A percentile compares a stretch with the other conserved stretches of the same genome.
These are phyloP conservation scores for Phialophora verrucosa DNA, from an alignment of 2,329 filamentous ascomycete genomes.

Conservation along the genomic window DNA sequence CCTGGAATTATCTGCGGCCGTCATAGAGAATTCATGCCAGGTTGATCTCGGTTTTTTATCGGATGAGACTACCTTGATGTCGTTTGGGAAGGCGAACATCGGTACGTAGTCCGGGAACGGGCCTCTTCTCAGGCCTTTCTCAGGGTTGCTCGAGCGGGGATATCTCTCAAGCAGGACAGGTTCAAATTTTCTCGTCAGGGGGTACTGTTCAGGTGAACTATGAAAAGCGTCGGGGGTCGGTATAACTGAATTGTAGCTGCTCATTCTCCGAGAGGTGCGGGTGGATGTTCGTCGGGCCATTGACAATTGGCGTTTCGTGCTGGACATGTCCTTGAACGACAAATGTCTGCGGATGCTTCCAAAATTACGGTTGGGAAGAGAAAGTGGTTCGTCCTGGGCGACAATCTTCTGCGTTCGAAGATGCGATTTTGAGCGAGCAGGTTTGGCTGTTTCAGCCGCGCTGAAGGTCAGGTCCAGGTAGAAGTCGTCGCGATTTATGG, in stretches of 20 bases:
- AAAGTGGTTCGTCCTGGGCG: slow-evolving; percentile 67
- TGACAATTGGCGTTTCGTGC: slow-evolving; percentile 83
- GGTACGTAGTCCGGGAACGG: slow-evolving; percentile 96
- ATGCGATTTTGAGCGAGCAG: slow-evolving; percentile 41
- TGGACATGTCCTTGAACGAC: slow-evolving; percentile 94
- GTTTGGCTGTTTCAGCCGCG: slow-evolving; percentile 67
- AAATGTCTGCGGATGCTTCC: slow-evolving; percentile 92
- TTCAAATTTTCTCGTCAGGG: slow-evolving; percentile 89
- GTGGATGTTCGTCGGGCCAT: slow-evolving; percentile 74
- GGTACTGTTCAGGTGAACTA: slow-evolving; percentile 90
- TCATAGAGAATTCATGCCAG: slow-evolving; percentile 99
- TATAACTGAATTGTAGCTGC: slow-evolving; percentile 98
- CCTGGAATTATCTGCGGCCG: slow-evolving; percentile 86
- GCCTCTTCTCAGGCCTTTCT: slow-evolving; percentile 79
- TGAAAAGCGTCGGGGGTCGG: slow-evolving; percentile 90
- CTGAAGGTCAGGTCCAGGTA: slow-evolving; percentile 89
- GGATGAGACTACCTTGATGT: slow-evolving; percentile 94
- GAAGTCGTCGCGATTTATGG: slow-evolving; percentile 91
- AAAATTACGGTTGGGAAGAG: slow-evolving; percentile 63
- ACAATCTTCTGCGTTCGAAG: slow-evolving; percentile 82
- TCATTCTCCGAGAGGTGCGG: slow-evolving; percentile 84
- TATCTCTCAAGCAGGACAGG: slow-evolving; percentile 95
- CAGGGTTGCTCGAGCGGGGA: slow-evolving; percentile 78
- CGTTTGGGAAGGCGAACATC: slow-evolving; percentile 99
- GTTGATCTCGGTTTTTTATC: slow-evolving; percentile 94